Conservation (phyloP, 768 basidiomycete species). For the Lactifluus hygrophoroides region DNA sequence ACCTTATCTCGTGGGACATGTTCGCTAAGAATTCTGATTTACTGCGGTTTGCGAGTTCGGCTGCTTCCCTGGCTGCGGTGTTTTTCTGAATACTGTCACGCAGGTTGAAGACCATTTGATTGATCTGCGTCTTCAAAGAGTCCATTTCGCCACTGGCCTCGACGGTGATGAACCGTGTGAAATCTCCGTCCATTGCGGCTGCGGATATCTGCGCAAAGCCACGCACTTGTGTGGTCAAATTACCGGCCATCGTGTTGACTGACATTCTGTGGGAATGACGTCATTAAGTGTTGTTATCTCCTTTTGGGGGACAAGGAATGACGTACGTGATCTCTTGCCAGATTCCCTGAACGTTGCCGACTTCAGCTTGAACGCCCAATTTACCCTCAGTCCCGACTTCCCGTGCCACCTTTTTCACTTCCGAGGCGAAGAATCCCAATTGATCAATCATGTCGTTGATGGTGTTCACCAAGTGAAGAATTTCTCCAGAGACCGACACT, state of each 20-base stretch:
- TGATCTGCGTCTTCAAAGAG: slow-evolving; percentile 96
- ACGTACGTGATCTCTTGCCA: slow-evolving; percentile 98
- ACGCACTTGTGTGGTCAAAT: slow-evolving; percentile 95
- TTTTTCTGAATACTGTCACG: slow-evolving; percentile 98
- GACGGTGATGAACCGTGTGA: slow-evolving; percentile 98
- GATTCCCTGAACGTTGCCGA: slow-evolving; percentile 93
- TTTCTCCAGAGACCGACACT: slow-evolving; percentile 91
- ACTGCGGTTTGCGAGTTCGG: slow-evolving; percentile 93
- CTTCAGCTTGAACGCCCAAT: slow-evolving; percentile 93
- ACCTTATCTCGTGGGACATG: slow-evolving; percentile 97
- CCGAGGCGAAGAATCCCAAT: slow-evolving; percentile 59
- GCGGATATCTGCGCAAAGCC: slow-evolving; percentile 98
- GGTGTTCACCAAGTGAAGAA: slow-evolving; percentile 91
- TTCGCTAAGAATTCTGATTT: slow-evolving; percentile 99
- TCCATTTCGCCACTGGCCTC: slow-evolving; percentile 99
- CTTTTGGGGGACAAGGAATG: not conserved
- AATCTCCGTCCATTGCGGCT: slow-evolving; percentile 97
- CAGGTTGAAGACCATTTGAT: slow-evolving; percentile 98
- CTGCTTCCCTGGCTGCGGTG: slow-evolving; percentile 92
- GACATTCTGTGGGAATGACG: slow-evolving; percentile 50
- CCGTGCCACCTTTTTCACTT: slow-evolving; percentile 91
- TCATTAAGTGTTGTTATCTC: slow-evolving; percentile 17
- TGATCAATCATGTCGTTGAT: slow-evolving; percentile 87
- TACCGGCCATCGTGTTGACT: slow-evolving; percentile 96
- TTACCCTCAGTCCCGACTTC: slow-evolving; percentile 99